Evolutionary conservation across 352 stramenopile species (phyloP).

Genomic region (Blastocystis sp.): DNA sequence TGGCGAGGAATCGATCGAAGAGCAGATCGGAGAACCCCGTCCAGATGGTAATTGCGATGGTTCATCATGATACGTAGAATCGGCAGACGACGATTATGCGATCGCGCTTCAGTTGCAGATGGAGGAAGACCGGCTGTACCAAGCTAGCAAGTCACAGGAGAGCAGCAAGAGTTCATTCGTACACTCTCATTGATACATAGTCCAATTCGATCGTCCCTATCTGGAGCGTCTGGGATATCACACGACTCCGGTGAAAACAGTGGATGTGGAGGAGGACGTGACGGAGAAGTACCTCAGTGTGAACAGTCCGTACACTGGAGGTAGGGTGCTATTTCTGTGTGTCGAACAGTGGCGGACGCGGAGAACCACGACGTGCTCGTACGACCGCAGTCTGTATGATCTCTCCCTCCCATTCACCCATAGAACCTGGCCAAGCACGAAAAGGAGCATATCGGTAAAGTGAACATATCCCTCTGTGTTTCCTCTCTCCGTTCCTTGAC

Average conservation of each 20-base stretch:
- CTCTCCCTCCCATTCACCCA: not conserved
- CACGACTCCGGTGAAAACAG: too few species aligned
- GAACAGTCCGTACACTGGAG: conserved; percentile 19
- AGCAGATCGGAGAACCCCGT: too few species aligned
- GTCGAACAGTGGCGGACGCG: not conserved
- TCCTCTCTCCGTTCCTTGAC: not conserved
- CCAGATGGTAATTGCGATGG: not conserved
- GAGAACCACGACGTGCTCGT: not conserved
- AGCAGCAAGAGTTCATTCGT: not conserved
- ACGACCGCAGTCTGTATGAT: not conserved
- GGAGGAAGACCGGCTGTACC: conserved; percentile 22
- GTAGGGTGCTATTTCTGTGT: not conserved
- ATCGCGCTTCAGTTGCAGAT: conserved; percentile 31
- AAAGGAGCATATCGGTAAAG: conserved; percentile 16
- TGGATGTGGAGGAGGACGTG: conserved; percentile 2
- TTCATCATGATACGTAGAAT: not conserved
- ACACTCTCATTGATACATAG: not conserved
- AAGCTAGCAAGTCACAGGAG: not conserved
- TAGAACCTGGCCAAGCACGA: not conserved
- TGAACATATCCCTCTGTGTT: conserved; percentile 24
- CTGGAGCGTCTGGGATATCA: not conserved
- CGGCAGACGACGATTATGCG: not conserved
- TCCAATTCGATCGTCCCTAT: not conserved
- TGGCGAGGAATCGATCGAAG: too few species aligned
- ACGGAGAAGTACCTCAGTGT: conserved; percentile 8